A percentile compares a stretch with the other conserved stretches of the same genome.
These are phyloP conservation scores for Vitis amurensis DNA, from an alignment of 164 flowering plant species.

Conservation along the genomic window DNA sequence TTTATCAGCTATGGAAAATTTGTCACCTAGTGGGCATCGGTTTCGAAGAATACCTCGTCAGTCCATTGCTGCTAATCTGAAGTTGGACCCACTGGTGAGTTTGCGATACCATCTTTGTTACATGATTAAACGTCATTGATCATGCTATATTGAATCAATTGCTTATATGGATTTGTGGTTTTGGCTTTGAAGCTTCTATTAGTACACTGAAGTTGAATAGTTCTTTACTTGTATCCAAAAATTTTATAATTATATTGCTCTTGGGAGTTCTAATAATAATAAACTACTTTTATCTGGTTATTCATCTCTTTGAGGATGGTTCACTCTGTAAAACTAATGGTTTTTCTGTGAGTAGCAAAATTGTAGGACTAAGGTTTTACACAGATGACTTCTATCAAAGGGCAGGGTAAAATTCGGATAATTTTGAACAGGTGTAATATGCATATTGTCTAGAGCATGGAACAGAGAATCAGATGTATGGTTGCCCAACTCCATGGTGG, in stretches of 20 bases:
- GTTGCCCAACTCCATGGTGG: no score
- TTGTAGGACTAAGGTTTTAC: no score
- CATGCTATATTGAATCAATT: not conserved
- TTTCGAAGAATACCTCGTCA: conserved; percentile 71
- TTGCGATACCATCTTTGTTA: not conserved
- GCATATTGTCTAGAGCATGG: no score
- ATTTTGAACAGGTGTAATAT: no score
- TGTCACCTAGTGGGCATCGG: conserved; percentile 48
- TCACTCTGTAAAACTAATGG: no score
- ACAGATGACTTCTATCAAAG: no score
- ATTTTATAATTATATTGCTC: not conserved
- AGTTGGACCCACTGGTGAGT: conserved; percentile 75
- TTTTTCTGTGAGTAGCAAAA: no score
- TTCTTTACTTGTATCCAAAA: no score
- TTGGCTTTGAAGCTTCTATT: not conserved
- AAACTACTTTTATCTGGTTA: no score
- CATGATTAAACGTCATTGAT: not conserved
- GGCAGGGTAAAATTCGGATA: no score
- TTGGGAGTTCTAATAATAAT: not conserved
- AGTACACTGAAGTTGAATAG: not conserved
- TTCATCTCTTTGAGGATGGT: no score
- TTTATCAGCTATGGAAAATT: conserved; percentile 56
- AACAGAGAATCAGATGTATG: no score
- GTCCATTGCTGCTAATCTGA: conserved; percentile 43
- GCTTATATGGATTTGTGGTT: not conserved